phyloP scores from a whole-genome alignment of 2,329 filamentous ascomycete genomes.

The Beauveria caledonica region DNA sequence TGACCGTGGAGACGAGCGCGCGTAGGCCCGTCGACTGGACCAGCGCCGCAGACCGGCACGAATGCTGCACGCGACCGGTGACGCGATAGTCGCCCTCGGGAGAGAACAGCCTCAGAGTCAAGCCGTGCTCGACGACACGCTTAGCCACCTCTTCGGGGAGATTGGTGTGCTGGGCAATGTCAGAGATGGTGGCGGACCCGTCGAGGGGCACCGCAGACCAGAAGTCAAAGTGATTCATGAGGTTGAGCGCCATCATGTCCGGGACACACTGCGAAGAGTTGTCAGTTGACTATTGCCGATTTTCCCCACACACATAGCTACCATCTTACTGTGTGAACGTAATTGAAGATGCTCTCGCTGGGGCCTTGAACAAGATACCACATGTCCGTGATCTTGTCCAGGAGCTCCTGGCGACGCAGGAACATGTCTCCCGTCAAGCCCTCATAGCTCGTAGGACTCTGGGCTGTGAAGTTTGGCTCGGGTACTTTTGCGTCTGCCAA shows the following conservation, averaged over 20 bases:
- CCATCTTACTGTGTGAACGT: slow-evolving; percentile 28
- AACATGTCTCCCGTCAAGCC: slow-evolving; percentile 35
- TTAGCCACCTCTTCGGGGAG: slow-evolving; percentile 31
- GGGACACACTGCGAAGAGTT: slow-evolving; percentile 30
- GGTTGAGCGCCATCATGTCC: slow-evolving; percentile 35
- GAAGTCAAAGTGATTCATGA: slow-evolving; percentile 45
- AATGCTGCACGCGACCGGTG: slow-evolving; percentile 25
- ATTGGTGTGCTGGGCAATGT: slow-evolving; percentile 28
- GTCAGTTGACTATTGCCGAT: background rate
- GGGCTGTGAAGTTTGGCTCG: slow-evolving; percentile 32
- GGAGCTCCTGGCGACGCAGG: slow-evolving; percentile 33
- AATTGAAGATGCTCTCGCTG: slow-evolving; percentile 41
- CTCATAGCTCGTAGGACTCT: slow-evolving; percentile 34
- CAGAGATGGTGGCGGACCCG: slow-evolving; percentile 33
- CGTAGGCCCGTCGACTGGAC: slow-evolving; percentile 24
- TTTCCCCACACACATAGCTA: too few relatives aligned
- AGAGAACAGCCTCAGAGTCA: slow-evolving; percentile 31
- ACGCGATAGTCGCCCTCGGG: slow-evolving; percentile 14
- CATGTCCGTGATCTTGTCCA: slow-evolving; percentile 38
- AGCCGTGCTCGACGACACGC: slow-evolving; percentile 30
- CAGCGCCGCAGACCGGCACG: slow-evolving; percentile 30
- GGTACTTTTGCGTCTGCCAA: slow-evolving; percentile 34
- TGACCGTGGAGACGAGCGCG: slow-evolving; percentile 28
- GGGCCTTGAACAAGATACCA: slow-evolving; percentile 38
- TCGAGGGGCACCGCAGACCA: slow-evolving; percentile 41